Conservation (phyloP, 2,329 filamentous ascomycete genomes). For the Penicillium expansum region DNA sequence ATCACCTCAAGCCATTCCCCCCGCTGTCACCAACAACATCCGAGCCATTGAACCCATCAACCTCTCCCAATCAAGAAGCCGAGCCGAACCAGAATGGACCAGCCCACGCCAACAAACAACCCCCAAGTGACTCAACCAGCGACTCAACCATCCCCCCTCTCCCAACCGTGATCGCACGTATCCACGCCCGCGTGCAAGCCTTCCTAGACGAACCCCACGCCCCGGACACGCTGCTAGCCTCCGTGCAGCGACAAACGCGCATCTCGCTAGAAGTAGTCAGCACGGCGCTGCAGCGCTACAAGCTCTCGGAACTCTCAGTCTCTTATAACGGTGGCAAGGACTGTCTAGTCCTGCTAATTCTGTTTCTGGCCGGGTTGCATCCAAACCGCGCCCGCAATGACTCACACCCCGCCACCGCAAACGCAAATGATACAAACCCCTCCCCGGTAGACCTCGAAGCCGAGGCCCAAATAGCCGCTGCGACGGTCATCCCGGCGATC, state of each 20-base stretch:
- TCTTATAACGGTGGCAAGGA: constrained; percentile 99
- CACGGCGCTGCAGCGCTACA: constrained; percentile 72
- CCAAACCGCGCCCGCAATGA: constrained; percentile 16
- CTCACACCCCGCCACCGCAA: not conserved
- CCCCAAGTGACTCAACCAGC: not conserved
- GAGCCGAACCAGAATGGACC: constrained; percentile 6
- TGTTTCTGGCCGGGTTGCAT: constrained; percentile 69
- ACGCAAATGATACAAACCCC: constrained; percentile 36
- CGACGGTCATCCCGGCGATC: constrained; percentile 66
- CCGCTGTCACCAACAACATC: not conserved
- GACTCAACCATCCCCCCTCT: constrained; percentile 26
- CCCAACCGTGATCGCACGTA: constrained; percentile 62
- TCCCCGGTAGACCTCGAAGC: constrained; percentile 20
- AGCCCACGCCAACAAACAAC: constrained; percentile 1
- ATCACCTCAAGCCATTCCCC: constrained; percentile 8
- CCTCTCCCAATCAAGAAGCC: not conserved
- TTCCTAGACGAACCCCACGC: constrained; percentile 63
- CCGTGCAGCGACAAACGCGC: constrained; percentile 71
- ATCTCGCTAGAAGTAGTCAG: constrained; percentile 70
- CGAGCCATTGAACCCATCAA: not conserved
- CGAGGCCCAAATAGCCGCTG: constrained; percentile 11
- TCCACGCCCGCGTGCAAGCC: constrained; percentile 59
- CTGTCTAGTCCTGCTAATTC: constrained; percentile 84
- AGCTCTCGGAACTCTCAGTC: constrained; percentile 74
- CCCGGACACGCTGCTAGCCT: constrained; percentile 54